These are phyloP conservation scores for Barnettozyma pratensis DNA, from an alignment of 805 yeast genomes.

Conservation along the genomic window DNA sequence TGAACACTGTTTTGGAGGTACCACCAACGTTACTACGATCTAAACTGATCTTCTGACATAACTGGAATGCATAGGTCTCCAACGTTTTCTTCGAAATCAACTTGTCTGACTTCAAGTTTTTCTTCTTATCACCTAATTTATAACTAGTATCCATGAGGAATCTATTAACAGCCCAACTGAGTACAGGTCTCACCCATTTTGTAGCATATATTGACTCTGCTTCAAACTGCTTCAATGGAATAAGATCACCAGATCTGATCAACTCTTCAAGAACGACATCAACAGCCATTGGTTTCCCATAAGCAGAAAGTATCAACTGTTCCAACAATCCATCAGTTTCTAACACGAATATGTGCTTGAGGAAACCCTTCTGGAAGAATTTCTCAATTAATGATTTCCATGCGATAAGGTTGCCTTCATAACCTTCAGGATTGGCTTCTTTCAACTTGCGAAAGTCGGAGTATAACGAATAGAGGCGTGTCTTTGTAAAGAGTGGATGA, in stretches of 20 bases:
- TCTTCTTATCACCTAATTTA: constrained; percentile 14
- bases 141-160: constrained; percentile 21
- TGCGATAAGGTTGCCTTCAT: constrained; percentile 32
- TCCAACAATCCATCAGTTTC: constrained; percentile 24
- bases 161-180: constrained; percentile 20
- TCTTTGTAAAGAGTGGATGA: constrained; percentile 26
- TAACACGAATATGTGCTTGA: constrained; percentile 19
- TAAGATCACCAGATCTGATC: constrained; percentile 25
- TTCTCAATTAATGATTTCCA: constrained; percentile 30
- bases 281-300: constrained; percentile 32
- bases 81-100: constrained; percentile 17
- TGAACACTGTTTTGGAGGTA: constrained; percentile 11
- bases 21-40: neutral
- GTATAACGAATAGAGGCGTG: constrained; percentile 34
- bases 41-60: constrained; percentile 3
- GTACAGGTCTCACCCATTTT: constrained; percentile 21
- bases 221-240: constrained; percentile 23
- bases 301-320: constrained; percentile 23
- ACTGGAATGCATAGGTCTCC: constrained; percentile 12
- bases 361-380: constrained; percentile 10
- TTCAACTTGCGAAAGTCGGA: constrained; percentile 33
- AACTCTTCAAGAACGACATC: constrained; percentile 31
- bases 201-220: constrained; percentile 18
- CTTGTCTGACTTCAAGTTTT: constrained; percentile 14
- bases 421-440: constrained; percentile 37